Evolutionary conservation across 257 asterid genomes (phyloP).

Genomic region (Nicotiana benthamiana): DNA sequence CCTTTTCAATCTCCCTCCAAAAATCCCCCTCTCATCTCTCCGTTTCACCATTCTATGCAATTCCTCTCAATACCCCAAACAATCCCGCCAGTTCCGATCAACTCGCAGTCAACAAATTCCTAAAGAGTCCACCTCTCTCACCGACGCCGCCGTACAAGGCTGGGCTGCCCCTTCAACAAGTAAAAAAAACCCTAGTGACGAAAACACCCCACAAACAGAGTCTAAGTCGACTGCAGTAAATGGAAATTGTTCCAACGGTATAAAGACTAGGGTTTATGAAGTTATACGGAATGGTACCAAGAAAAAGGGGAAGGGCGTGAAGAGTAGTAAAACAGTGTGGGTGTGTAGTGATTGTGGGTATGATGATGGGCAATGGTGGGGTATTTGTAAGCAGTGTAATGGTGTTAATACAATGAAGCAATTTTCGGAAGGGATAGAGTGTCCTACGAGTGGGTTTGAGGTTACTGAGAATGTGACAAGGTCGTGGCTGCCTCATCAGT

Average conservation of each 20-base stretch:
- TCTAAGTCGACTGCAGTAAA: conserved; percentile 11
- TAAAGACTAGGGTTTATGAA: conserved; percentile 37
- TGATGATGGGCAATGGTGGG: conserved; percentile 97
- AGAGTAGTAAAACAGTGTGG: conserved; percentile 43
- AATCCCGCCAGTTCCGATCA: conserved; percentile 28
- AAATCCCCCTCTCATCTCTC: conserved; percentile 11
- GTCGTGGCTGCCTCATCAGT: conserved; percentile 57
- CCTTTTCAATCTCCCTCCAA: conserved; percentile 17
- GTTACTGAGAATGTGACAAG: conserved; percentile 43
- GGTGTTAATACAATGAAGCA: conserved; percentile 56
- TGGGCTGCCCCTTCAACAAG: conserved; percentile 15
- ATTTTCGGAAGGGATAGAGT: conserved; percentile 31
- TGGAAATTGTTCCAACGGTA: neutral
- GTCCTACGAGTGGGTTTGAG: conserved; percentile 31
- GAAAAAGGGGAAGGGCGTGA: conserved; percentile 40
- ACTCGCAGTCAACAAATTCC: conserved; percentile 24
- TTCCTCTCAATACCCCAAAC: conserved; percentile 22
- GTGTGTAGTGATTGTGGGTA: conserved; percentile 81
- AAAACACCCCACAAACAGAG: neutral
- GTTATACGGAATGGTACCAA: conserved; percentile 34
- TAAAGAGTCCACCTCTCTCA: conserved; percentile 22
- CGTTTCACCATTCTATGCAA: conserved; percentile 11
- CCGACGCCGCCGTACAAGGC: conserved; percentile 7
- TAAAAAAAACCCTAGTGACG: neutral
- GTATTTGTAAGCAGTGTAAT: conserved; percentile 65